Base-by-base conservation (phyloP, 352 stramenopile species). In the Phytophthora rubi region DNA sequence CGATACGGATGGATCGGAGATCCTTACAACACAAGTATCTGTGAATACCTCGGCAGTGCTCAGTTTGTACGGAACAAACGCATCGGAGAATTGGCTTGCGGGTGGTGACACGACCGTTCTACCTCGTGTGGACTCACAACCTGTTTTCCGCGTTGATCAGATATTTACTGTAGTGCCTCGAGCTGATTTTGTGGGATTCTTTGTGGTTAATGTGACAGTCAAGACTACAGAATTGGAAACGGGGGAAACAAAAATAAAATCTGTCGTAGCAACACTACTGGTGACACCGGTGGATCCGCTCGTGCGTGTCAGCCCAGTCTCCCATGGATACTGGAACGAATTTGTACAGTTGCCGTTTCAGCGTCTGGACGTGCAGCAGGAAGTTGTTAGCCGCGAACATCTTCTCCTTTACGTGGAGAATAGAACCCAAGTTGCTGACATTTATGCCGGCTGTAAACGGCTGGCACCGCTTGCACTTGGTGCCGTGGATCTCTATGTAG, bases 321-420 rank as follows among this genome's bases (percentile, higher is more conserved):
- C 65, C 15, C 75, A 70, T 51, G 54, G 47, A 16, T 61, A 61
- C 39, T 54, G 67, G 51, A 83, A 79, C 18, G 56, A 65, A 9
- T 88, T 88, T 55, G 68, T 84, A 3, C 75, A 63, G 0, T n/a
- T 88, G 4, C 80, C 80, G 12, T 82, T 88, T 30, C 53, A 77
- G 23, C 73, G 75, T 15, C 45, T 77, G 16, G 77, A 88, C 53
- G 28, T 42, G 9, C 58, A 61, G 0, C 69, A 78, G 18, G 80
- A 84, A 64, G 65, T 81, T 12, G 61, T 39, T 12, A 67, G 26
- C 37, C 77, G 80, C 8, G 76, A 85, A 15, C 54, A 83, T 59
- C 47, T 88, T 15, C 61, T 84, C 28, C 63, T 88, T 47, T 85
- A 79, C 37, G 73, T 73, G 33, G 62, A 76, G 23, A 80, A 83